Evolutionary conservation across 345 rosid genomes (phyloP), one percentile per base, ranked within the genome.

Genomic region (Schrenkiella parvula): DNA sequence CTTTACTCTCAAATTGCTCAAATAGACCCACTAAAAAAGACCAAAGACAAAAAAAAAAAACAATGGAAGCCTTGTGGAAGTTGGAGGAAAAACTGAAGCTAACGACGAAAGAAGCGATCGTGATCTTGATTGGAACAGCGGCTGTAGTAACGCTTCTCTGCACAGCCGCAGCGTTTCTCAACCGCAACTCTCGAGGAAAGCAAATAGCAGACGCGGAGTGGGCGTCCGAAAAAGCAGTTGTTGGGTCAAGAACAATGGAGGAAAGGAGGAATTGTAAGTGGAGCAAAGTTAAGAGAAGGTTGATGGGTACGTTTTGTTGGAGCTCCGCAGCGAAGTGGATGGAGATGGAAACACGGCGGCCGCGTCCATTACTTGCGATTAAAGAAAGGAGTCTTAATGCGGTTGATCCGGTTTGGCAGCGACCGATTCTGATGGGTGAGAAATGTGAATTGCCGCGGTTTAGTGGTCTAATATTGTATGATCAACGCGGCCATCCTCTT

Each of bases 371-470:
- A 5, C 76, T 82, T 72, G 74, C 78, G 37, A 66, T 51, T 39
- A 41, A 74, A 71, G 82, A 70, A 67, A 60, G 80, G 31, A 89
- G 89, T 70, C 87, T 78, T 52, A 80, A 84, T 73, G 83, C 89
- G 5, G 85, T 52, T 35, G 86, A 89, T 1, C 88, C 93, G 0
- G 87, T 89, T 66, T 88, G 95, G 95, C 87, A 89, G 62, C 79
- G 93, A 56, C 97, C 96, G 6, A 89, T 87, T 37, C 78, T 89
- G n/a, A 87, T 87, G 96, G 97, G 96, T 66, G 97, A 81, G 81
- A 93, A 87, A 79, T 89, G 92, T 60, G 84, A 90, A 79, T 82
- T 88, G 4, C 97, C 96, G 0, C 83, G 85, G 71, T 85, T 85
- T 62, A 88, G 95, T 44, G 97, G 97, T 5, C 76, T 90, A 17